A percentile compares a stretch with the other conserved stretches of the same genome.
Conservation (phyloP, 2,329 filamentous ascomycete genomes). For the Cladosporium austrohemisphaericum region DNA sequence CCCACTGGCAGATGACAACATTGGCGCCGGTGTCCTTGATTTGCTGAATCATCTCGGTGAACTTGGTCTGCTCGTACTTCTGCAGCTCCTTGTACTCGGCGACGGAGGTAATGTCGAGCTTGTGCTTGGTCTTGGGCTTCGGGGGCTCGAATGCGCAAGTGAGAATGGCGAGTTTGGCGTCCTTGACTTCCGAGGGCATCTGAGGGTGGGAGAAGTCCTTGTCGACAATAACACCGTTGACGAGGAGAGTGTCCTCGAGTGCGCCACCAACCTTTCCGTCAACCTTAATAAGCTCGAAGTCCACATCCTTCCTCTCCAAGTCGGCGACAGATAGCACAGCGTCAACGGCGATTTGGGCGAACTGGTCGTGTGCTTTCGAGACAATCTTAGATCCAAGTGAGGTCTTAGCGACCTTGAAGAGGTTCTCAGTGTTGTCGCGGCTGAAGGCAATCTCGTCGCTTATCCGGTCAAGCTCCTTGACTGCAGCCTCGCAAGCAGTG, state of each 20-base stretch:
- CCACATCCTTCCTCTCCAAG: conserved; percentile 91
- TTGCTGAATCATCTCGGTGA: conserved; percentile 96
- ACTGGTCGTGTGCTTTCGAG: conserved; percentile 97
- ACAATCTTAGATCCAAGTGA: conserved; percentile 98
- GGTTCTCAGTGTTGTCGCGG: conserved; percentile 73
- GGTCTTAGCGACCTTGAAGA: conserved; percentile 92
- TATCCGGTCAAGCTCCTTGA: conserved; percentile 87
- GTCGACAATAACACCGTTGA: conserved; percentile 97
- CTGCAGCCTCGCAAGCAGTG: conserved; percentile 93
- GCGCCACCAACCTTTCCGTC: conserved; percentile 96
- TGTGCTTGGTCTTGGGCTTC: conserved; percentile 99
- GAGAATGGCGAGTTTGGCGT: conserved; percentile 95
- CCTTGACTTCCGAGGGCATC: conserved; percentile 92
- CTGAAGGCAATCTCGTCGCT: conserved; percentile 87
- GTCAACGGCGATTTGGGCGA: conserved; percentile 94
- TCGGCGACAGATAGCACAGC: conserved; percentile 95
- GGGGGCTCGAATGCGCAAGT: conserved; percentile 98
- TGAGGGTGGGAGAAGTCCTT: conserved; percentile 99
- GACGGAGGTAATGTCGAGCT: conserved; percentile 93
- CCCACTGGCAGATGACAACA: conserved; percentile 98
- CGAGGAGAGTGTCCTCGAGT: conserved; percentile 87
- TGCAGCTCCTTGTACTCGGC: conserved; percentile 99
- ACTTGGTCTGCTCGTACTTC: conserved; percentile 92
- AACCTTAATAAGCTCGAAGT: conserved; percentile 99
- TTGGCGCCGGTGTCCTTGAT: conserved; percentile 98